phyloP scores from a whole-genome alignment of 768 basidiomycete genomes.

The Hemileccinum impolitum region DNA sequence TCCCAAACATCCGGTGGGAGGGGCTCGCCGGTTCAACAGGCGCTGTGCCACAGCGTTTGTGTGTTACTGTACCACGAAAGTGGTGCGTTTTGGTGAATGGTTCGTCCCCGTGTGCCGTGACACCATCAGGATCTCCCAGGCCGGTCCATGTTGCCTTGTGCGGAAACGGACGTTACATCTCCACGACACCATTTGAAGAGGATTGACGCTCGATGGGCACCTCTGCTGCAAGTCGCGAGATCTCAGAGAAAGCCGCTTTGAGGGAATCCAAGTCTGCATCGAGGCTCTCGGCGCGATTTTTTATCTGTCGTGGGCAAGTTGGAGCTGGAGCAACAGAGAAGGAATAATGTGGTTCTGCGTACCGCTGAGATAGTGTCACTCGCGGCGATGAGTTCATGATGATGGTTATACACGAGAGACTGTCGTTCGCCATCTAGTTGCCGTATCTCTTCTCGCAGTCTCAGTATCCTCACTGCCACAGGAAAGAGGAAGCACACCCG shows the following conservation, averaged over 20 bases:
- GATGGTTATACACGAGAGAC: slow-evolving; percentile 91
- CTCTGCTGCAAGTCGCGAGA: slow-evolving; percentile 73
- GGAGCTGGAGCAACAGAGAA: not conserved
- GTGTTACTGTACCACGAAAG: no score
- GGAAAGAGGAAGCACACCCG: slow-evolving; percentile 40
- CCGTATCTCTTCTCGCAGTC: slow-evolving; percentile 62
- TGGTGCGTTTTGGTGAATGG: no score
- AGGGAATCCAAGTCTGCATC: slow-evolving; percentile 83
- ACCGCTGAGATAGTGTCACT: slow-evolving; percentile 89
- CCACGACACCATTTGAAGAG: not conserved
- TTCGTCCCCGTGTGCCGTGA: no score
- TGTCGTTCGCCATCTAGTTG: slow-evolving; percentile 86
- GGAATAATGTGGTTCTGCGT: slow-evolving; percentile 20
- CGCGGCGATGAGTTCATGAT: slow-evolving; percentile 91
- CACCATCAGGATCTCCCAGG: no score
- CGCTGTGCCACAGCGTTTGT: no score
- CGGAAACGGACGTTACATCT: not conserved
- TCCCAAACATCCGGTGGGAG: no score
- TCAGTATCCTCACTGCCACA: slow-evolving; percentile 3
- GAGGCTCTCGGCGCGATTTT: slow-evolving; percentile 78
- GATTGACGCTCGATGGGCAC: slow-evolving; percentile 46
- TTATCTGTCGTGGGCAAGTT: slow-evolving; percentile 59
- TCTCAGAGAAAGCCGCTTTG: slow-evolving; percentile 79
- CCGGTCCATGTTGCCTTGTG: no score
- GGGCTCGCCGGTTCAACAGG: no score